phyloP scores from a whole-genome alignment of 495 filamentous ascomycete genomes.

The Podospora pseudocomata region DNA sequence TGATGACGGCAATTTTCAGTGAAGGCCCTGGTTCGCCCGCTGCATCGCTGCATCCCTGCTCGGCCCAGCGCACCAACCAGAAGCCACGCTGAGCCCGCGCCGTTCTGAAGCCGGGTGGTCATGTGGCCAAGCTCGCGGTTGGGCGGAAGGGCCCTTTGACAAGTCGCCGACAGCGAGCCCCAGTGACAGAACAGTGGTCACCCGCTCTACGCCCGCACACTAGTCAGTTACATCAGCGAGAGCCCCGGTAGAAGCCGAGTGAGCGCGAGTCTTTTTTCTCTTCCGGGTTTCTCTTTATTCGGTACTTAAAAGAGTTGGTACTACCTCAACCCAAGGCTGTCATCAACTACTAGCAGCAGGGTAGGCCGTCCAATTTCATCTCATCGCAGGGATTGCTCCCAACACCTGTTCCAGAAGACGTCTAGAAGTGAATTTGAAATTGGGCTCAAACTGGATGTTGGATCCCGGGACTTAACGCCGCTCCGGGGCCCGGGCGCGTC shows the following conservation, averaged over 20 bases:
- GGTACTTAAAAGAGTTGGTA: too few relatives aligned
- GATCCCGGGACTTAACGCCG: slow-evolving; percentile 10
- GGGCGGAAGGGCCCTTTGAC: slow-evolving; percentile 19
- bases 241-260: slow-evolving; percentile 1
- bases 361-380: too few relatives aligned
- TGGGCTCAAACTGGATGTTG: slow-evolving; percentile 8
- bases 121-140: slow-evolving; percentile 21
- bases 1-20: slow-evolving; percentile 25
- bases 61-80: slow-evolving; percentile 18
- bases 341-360: too few relatives aligned
- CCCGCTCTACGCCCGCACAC: neutral
- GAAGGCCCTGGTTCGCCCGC: neutral
- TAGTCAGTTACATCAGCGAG: neutral
- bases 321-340: neutral
- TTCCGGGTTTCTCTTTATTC: neutral
- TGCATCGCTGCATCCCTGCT: slow-evolving; percentile 14
- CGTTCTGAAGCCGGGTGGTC: neutral
- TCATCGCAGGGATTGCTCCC: too few relatives aligned
- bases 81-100: slow-evolving; percentile 11
- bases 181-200: neutral
- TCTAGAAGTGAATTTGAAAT: too few relatives aligned
- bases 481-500: slow-evolving; percentile 2
- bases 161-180: neutral
- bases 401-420: too few relatives aligned
- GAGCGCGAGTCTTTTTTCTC: neutral